Base-by-base conservation (phyloP, 164 flowering plant genomes). In the Piper betle region DNA sequence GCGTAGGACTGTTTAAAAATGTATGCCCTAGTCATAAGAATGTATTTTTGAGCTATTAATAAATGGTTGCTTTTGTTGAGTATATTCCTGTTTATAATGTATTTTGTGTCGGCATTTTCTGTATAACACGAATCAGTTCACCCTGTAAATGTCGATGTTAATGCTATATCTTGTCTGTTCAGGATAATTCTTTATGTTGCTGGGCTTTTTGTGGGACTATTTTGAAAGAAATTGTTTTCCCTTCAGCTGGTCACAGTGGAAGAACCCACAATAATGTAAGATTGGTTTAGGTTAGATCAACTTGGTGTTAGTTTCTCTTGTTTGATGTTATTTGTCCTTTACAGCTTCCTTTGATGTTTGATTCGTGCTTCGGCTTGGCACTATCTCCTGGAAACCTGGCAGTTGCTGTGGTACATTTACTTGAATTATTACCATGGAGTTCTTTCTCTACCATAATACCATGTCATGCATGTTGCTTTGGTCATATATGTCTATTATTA, bases 321-420 rank as follows among this genome's bases (percentile, higher is more conserved):
- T 55, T 43, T 55, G 37, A 46, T 55, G 57, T 19, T 55, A 18
- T 39, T n/a, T 48, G 2, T 60, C 57, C 55, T 64, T 64, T 78
- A 67, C 94, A 93, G 96, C 73, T 82, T 72, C 87, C 89, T 53
- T 68, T 71, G 72, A 79, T 52, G 43, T 90, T 71, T 58, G 76
- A 78, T 65, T 84, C 94, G 39, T 90, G 88, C 76, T 81, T 74
- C 70, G 99, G 99, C 57, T 62, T 88, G 18, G 86, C 88, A 58
- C 58, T 82, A 58, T 87, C 97, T 61, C 86, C 96, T 53, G 94
- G 96, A 77, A 88, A 88, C 80, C 66, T 88, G 78, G 91, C 74
- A 50, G 41, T 85, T 69, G 92, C 92, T 58, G 75, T 80, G 87
- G 98, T 93, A 85, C 68, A 78, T 48, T 25, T 41, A 52, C 12